Conservation (phyloP, 495 filamentous ascomycete species). For the Aspergillus egyptiacus region DNA sequence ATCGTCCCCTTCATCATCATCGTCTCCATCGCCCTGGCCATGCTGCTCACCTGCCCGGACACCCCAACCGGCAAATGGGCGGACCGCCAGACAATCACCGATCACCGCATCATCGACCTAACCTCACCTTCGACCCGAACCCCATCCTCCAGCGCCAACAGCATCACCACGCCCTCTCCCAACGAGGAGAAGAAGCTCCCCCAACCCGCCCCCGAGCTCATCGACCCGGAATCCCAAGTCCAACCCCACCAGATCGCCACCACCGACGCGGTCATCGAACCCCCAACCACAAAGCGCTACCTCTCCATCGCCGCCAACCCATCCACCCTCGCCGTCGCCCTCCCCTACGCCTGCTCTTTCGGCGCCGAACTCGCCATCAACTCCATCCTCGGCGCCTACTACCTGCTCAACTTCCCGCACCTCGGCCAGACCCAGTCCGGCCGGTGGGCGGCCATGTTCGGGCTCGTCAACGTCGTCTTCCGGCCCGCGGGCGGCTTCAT, state of each 20-base stretch:
- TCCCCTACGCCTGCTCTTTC: conserved; percentile 78
- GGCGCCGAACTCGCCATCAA: conserved; percentile 84
- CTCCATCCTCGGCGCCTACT: conserved; percentile 73
- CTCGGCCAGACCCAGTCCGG: conserved; percentile 69
- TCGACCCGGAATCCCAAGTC: conserved; percentile 46
- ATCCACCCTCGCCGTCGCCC: conserved; percentile 60
- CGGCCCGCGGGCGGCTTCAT: conserved; percentile 72
- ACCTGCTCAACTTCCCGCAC: conserved; percentile 64
- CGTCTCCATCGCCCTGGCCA: conserved; percentile 52
- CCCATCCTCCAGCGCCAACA: conserved; percentile 34
- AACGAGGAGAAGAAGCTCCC: conserved; percentile 39
- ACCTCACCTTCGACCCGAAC: conserved; percentile 20
- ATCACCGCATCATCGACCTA: conserved; percentile 46
- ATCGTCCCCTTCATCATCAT: conserved; percentile 82
- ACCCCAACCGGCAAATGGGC: conserved; percentile 80
- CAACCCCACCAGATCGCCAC: conserved; percentile 45
- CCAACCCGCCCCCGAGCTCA: conserved; percentile 19
- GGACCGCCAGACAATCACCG: conserved; percentile 50
- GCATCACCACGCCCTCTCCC: conserved; percentile 23
- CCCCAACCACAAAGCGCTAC: conserved; percentile 57
- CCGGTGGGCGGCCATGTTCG: conserved; percentile 85
- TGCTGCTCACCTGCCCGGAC: conserved; percentile 72
- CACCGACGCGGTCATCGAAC: conserved; percentile 47
- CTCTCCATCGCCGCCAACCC: conserved; percentile 53
- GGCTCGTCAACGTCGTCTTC: conserved; percentile 73